These are phyloP conservation scores for Cercospora sp. DNA, from an alignment of 2,329 filamentous ascomycete species.

Conservation along the genomic window DNA sequence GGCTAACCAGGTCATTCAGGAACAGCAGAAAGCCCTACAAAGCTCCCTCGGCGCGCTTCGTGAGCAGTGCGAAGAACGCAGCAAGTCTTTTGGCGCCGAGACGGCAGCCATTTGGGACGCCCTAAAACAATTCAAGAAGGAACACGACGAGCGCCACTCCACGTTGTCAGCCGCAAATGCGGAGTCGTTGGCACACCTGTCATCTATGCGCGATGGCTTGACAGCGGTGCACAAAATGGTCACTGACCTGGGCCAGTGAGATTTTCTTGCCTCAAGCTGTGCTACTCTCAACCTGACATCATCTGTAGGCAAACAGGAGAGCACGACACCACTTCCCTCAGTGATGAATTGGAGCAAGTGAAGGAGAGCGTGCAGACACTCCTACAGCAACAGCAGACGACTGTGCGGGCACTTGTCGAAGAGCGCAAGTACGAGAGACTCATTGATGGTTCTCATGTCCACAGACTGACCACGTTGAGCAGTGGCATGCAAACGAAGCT, in stretches of 20 bases:
- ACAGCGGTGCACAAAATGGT: neutral
- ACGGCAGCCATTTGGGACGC: neutral
- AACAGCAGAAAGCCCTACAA: neutral
- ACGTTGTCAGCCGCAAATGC: neutral
- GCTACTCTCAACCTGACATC: neutral
- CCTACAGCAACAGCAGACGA: neutral
- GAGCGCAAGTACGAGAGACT: neutral
- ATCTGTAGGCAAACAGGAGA: neutral
- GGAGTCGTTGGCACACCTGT: neutral
- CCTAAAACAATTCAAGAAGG: neutral
- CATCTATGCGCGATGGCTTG: neutral
- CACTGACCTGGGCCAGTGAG: neutral
- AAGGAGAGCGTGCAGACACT: neutral
- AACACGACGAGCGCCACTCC: neutral
- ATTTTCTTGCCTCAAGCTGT: neutral
- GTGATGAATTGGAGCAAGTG: neutral
- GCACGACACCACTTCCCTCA: neutral
- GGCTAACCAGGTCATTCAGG: neutral
- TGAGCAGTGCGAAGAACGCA: neutral
- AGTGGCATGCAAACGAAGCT: neutral
- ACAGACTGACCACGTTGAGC: neutral
- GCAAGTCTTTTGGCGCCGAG: neutral
- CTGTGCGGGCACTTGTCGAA: neutral
- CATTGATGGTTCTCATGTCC: neutral
- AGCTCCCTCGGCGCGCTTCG: neutral